Evolutionary conservation across 345 rosid genomes (phyloP).

Genomic region (Syzygium oleosum): DNA sequence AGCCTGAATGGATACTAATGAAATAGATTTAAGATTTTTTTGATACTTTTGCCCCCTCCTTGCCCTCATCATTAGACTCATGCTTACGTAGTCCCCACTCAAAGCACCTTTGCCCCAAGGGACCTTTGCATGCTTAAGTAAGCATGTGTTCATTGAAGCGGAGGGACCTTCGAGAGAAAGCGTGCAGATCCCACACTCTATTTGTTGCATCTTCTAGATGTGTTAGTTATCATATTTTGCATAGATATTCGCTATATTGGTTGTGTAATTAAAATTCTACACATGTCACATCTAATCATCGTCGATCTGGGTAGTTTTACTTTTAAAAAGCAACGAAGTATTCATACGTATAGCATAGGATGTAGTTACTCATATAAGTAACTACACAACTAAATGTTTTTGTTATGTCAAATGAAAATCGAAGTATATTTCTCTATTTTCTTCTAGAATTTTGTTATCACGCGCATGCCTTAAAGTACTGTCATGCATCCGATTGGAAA

Average conservation of each 20-base stretch:
- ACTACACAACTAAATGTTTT: no score
- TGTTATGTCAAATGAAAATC: no score
- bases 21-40: no score
- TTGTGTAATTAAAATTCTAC: not conserved
- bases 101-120: not conserved
- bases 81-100: not conserved
- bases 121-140: not conserved
- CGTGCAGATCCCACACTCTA: not conserved
- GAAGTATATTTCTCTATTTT: no score
- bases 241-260: not conserved
- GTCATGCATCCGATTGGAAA: no score
- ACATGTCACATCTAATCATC: not conserved
- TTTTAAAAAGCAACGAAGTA: not conserved
- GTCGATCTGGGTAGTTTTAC: not conserved
- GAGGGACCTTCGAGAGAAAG: not conserved
- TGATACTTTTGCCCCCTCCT: not conserved
- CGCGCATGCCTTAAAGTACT: no score
- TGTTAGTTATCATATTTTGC: not conserved
- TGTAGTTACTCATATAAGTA: not conserved
- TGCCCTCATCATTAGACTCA: not conserved
- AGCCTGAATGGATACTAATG: no score
- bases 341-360: accelerated
- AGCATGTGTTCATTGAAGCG: not conserved
- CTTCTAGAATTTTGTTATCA: no score
- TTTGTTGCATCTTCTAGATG: not conserved